Percentiles rank a stretch among this genome's conserved stretches.
Conservation (phyloP, 345 rosid species). For the Lepidium didymum region DNA sequence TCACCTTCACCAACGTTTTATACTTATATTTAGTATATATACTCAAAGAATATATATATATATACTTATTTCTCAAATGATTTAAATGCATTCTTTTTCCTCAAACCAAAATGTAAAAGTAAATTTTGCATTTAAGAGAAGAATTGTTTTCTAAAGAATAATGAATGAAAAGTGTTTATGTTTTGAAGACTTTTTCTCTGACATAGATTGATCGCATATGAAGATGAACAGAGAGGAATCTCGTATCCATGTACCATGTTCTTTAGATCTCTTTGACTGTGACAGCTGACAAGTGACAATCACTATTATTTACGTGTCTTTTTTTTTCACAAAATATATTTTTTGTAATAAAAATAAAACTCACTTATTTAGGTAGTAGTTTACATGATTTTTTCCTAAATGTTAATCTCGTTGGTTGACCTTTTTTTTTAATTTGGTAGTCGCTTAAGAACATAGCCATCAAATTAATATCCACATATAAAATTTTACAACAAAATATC, state of each 20-base stretch:
- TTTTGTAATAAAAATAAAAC: not conserved
- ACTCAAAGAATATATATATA: not conserved
- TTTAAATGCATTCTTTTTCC: not conserved
- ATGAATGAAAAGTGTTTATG: not conserved
- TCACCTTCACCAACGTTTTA: conserved; percentile 47
- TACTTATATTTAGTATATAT: not conserved
- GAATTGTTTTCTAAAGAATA: not conserved
- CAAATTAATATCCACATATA: not conserved
- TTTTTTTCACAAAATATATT: not conserved
- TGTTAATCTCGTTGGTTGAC: not conserved
- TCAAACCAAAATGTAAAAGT: not conserved
- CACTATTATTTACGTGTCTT: not conserved
- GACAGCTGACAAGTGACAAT: conserved; percentile 11
- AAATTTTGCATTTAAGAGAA: not conserved
- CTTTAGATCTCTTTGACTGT: conserved; percentile 9
- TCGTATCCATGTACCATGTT: conserved; percentile 21
- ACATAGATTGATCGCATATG: not conserved
- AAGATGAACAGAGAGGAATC: conserved; percentile 18
- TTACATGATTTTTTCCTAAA: not conserved
- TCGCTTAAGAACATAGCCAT: not conserved
- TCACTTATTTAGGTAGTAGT: not conserved
- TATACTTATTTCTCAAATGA: not conserved
- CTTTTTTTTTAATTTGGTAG: not conserved
- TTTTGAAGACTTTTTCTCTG: conserved; percentile 5
- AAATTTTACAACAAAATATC: not conserved